Evolutionary conservation across 2,329 filamentous ascomycete species (phyloP), one percentile per base, ranked within the genome.

Genomic region (Decorospora gaudefroyi): DNA sequence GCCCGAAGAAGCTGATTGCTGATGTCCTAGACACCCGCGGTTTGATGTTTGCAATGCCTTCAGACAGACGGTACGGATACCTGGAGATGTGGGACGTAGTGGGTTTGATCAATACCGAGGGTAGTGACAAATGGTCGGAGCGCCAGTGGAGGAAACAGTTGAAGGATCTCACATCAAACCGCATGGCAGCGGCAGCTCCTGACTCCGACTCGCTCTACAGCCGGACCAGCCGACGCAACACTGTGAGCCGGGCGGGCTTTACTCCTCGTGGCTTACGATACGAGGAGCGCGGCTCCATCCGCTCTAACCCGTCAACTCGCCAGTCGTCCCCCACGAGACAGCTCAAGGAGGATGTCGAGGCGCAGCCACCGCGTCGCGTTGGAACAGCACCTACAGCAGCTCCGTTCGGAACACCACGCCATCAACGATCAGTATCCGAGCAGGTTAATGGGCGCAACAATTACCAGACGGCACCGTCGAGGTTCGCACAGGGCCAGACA

Each of bases 21-120:
- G 95, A 95, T 64, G 86, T 88, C 0, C 80, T 91, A 30, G 91
- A 97, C 70, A 78, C 88, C 3, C 83, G 90, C 31, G 95, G 93
- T 43, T 78, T 99, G 54, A 99, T 99, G 93, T 99, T 97, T 69
- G 93, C 91, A 4, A 95, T 99, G 85, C 92, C 93, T 0, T 89
- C 88, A 59, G 84, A 93, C 58, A 84, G 85, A 39, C 82, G 88
- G 53, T 95, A 95, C 62, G 91, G 92, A 0, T 97, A 97, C 62
- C 74, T 99, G 17, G 93, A 97, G 62, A 84, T 90, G 23, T 73
- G 91, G 42, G 93, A 99, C 65, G 88, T 97, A 11, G 84, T 86
- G 3, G 80, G 80, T 39, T 74, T 97, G 28, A 90, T 99, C 49
- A 79, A 87, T 51, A 85, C 86, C 3, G 81, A 90, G 3, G 88